Evolutionary conservation across 495 filamentous ascomycete species (phyloP), one percentile per base, ranked within the genome.

Genomic region (Talaromyces borbonicus): DNA sequence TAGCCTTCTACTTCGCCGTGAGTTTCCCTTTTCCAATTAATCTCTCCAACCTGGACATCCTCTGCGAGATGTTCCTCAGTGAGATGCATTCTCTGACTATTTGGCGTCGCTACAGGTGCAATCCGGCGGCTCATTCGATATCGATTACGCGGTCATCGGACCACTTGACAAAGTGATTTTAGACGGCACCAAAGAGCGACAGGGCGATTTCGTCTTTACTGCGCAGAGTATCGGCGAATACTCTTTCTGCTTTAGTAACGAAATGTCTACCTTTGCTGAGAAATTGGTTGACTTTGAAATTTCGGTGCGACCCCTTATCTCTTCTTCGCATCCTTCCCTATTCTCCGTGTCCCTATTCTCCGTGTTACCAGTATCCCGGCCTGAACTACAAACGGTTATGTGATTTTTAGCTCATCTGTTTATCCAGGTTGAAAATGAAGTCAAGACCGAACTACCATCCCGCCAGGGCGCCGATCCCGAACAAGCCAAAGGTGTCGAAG

Each of bases 231-330:
- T 79, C n/a, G 93, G 93, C 38, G 92, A 97, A 56, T 97, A 97
- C 67, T 78, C 78, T 46, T 96, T 97, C 66, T 99, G 93, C 76
- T 97, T 99, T 71, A 83, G 92, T 68, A 99, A 97, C 56, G 86
- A 94, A 56, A 95, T 97, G 85, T 92, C 85, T 54, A 97, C 90
- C 2, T 95, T 92, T 56, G 81, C 90, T 18, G 93, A 99, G 70
- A 99, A 99, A 67, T 81, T 90, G 67, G 90, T 99, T 43, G 92
- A 99, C 61, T 97, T 99, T 58, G 93, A 99, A 69, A 95, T 99
- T 61, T 77, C 92, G 53, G 92, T 96, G 70, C 50, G 84, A 67
- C 27, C 23, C 18, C 43, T 48, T 43, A 16, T 8, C 18, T n/a
- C 5, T 35, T 19, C 30, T 29, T n/a, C n/a, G n/a, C n/a, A n/a